phyloP scores from a whole-genome alignment of 129 eudicot species.

The Escallonia rubra region DNA sequence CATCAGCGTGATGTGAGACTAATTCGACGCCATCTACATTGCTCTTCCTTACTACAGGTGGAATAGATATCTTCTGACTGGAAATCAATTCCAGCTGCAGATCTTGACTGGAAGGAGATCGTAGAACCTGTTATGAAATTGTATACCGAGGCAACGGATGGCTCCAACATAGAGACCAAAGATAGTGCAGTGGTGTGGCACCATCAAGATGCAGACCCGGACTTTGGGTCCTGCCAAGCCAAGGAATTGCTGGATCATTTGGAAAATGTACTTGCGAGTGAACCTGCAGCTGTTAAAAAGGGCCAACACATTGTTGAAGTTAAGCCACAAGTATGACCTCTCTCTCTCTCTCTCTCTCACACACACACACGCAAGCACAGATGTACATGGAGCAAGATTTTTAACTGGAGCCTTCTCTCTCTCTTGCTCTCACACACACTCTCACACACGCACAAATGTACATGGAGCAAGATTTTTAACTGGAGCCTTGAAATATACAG shows the following conservation, averaged over 20 bases:
- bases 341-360: too few species aligned
- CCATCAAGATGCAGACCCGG: constrained; percentile 76
- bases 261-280: constrained; percentile 75
- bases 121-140: constrained; percentile 71
- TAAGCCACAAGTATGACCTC: constrained; percentile 76
- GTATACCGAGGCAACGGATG: constrained; percentile 77
- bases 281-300: constrained; percentile 64
- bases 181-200: constrained; percentile 85
- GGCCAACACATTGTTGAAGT: constrained; percentile 85
- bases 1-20: neutral
- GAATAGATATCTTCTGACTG: constrained; percentile 45
- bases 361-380: too few species aligned
- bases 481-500: constrained; percentile 26
- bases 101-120: constrained; percentile 69
- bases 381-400: too few species aligned
- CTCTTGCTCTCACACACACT: too few species aligned
- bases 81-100: constrained; percentile 40
- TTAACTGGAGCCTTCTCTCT: too few species aligned
- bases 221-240: constrained; percentile 83
- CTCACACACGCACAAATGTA: too few species aligned
- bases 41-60: constrained; percentile 36
- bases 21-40: neutral
- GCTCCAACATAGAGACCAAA: constrained; percentile 61
- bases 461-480: too few species aligned
- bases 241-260: constrained; percentile 71